These are phyloP conservation scores for Aureobasidium mangrovei DNA, from an alignment of 2,329 filamentous ascomycete species.

Conservation along the genomic window DNA sequence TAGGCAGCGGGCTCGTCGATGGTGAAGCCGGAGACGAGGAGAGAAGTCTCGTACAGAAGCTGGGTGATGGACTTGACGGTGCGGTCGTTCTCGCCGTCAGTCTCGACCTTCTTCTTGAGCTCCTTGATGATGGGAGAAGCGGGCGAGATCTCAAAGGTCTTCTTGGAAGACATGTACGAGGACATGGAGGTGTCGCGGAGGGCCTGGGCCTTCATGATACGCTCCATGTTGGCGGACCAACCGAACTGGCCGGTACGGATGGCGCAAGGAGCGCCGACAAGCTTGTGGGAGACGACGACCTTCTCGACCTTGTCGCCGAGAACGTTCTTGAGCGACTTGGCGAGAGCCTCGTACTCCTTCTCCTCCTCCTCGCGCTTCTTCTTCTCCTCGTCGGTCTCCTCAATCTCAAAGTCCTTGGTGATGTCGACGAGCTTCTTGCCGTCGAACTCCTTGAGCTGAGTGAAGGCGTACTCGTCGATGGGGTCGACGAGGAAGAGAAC, in stretches of 20 bases:
- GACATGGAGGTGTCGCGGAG: slow-evolving; percentile 99
- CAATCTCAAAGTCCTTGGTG: slow-evolving; percentile 99
- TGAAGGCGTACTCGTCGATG: slow-evolving; percentile 99
- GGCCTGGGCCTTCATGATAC: slow-evolving; percentile 99
- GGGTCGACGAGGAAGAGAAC: slow-evolving; percentile 98
- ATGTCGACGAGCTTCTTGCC: slow-evolving; percentile 99
- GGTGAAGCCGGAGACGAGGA: slow-evolving; percentile 97
- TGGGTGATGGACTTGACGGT: slow-evolving; percentile 99
- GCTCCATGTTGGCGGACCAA: slow-evolving; percentile 99
- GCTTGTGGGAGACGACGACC: slow-evolving; percentile 98
- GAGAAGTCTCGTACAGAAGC: slow-evolving; percentile 96
- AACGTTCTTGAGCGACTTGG: slow-evolving; percentile 98
- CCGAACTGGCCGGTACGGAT: slow-evolving; percentile 99
- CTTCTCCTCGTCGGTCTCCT: slow-evolving; percentile 99
- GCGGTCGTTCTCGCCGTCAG: slow-evolving; percentile 95
- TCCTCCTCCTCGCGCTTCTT: slow-evolving; percentile 86
- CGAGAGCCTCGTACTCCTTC: slow-evolving; percentile 93
- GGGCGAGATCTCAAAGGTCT: slow-evolving; percentile 99
- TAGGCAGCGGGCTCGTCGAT: slow-evolving; percentile 98
- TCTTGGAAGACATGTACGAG: slow-evolving; percentile 99
- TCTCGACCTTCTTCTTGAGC: slow-evolving; percentile 98
- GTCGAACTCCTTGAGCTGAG: slow-evolving; percentile 99
- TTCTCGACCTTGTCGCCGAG: slow-evolving; percentile 99
- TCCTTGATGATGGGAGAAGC: slow-evolving; percentile 97
- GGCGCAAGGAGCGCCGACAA: slow-evolving; percentile 86